Conservation (phyloP, 345 rosid genomes). For the Eucalyptus regnans region DNA sequence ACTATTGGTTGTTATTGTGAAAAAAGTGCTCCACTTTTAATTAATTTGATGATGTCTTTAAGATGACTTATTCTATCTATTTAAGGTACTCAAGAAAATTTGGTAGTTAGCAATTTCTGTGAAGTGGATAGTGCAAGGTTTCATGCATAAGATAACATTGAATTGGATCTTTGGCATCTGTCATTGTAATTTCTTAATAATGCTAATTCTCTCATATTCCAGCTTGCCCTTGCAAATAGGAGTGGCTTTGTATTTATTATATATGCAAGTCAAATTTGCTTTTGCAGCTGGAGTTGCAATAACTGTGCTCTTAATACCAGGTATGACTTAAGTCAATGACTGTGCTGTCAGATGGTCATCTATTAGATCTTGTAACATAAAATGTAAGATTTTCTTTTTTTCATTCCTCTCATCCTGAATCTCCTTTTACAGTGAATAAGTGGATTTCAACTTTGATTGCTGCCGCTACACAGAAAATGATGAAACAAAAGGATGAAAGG, state of each 20-base stretch:
- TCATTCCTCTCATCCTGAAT: neutral
- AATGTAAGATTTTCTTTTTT: neutral
- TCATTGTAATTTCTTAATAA: neutral
- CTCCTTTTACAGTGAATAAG: slow-evolving; percentile 52
- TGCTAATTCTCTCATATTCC: neutral
- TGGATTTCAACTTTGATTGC: slow-evolving; percentile 87
- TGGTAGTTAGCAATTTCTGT: neutral
- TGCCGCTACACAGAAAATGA: slow-evolving; percentile 84
- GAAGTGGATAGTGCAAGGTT: neutral
- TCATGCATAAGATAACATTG: neutral
- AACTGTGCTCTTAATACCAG: slow-evolving; percentile 75
- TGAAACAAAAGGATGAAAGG: slow-evolving; percentile 99
- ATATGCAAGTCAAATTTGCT: slow-evolving; percentile 87
- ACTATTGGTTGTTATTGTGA: neutral
- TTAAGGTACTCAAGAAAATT: neutral
- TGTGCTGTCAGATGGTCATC: neutral
- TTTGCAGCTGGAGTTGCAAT: slow-evolving; percentile 77
- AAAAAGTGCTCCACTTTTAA: neutral
- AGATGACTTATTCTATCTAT: neutral
- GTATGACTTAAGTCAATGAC: slow-evolving; percentile 14
- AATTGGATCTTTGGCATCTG: neutral
- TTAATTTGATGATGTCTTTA: neutral
- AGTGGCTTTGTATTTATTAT: slow-evolving; percentile 69
- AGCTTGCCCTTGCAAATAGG: slow-evolving; percentile 96
- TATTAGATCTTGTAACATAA: neutral